Evolutionary conservation across 2,329 filamentous ascomycete genomes (phyloP).

Genomic region (Colletotrichum karsti): DNA sequence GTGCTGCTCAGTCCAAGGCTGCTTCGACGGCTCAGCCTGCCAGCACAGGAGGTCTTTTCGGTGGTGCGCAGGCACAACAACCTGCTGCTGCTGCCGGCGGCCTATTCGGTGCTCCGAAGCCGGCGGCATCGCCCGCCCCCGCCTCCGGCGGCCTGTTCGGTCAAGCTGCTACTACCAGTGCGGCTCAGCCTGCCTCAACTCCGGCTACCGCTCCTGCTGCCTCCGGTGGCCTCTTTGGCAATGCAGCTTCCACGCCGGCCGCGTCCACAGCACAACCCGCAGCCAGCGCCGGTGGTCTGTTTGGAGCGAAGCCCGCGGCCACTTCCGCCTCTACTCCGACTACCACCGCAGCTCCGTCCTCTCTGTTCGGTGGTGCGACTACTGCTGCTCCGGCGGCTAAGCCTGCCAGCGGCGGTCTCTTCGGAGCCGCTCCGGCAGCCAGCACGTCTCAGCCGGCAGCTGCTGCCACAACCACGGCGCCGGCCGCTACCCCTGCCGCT

Average conservation of each 20-base stretch:
- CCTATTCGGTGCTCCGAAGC: conserved; percentile 33
- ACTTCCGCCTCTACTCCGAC: conserved; percentile 40
- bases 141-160: conserved; percentile 26
- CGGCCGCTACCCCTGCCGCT: conserved; percentile 39
- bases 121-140: conserved; percentile 11
- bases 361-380: conserved; percentile 44
- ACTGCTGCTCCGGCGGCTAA: conserved; percentile 43
- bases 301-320: conserved; percentile 35
- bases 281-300: conserved; percentile 36
- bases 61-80: conserved; percentile 6
- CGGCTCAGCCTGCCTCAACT: conserved; percentile 38
- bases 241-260: conserved; percentile 45
- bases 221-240: conserved; percentile 47
- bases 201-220: conserved; percentile 30
- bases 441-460: conserved; percentile 39
- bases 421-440: conserved; percentile 39
- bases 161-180: conserved; percentile 20
- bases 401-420: conserved; percentile 38
- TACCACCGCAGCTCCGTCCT: conserved; percentile 34
- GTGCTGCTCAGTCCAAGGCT: conserved; percentile 37
- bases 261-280: conserved; percentile 36
- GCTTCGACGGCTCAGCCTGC: conserved; percentile 31
- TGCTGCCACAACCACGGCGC: conserved; percentile 39
- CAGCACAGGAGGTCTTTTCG: conserved; percentile 32
- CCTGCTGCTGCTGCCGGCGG: conserved; percentile 28